These are phyloP conservation scores for Cystobasidium ongulense DNA, from an alignment of 768 basidiomycete genomes.

Conservation along the genomic window DNA sequence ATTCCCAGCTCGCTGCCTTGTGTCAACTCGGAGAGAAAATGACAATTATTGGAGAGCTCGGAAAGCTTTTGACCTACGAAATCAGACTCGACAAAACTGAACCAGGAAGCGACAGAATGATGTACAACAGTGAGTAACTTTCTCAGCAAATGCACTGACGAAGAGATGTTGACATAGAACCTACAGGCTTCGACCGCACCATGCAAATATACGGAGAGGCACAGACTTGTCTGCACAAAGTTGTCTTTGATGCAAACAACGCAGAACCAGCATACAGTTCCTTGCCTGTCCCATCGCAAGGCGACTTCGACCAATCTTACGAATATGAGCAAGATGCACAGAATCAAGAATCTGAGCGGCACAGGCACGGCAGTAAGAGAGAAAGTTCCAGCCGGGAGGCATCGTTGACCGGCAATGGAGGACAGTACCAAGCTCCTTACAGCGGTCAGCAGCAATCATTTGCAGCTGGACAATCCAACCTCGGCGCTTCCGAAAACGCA, in stretches of 20 bases:
- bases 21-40: slow-evolving; percentile 49
- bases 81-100: slow-evolving; percentile 47
- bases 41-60: slow-evolving; percentile 48
- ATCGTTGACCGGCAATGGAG: background rate
- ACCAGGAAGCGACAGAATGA: slow-evolving; percentile 46
- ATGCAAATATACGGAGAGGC: slow-evolving; percentile 28
- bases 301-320: slow-evolving; percentile 18
- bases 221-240: slow-evolving; percentile 26
- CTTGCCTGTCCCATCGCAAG: slow-evolving; percentile 4
- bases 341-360: background rate
- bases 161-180: background rate
- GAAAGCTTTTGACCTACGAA: slow-evolving; percentile 49
- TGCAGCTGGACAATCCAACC: background rate
- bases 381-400: background rate
- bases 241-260: slow-evolving; percentile 13
- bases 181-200: slow-evolving; percentile 16
- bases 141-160: background rate
- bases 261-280: background rate
- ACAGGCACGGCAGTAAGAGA: background rate
- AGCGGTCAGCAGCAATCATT: background rate
- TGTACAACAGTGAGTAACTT: slow-evolving; percentile 43
- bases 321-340: slow-evolving; percentile 27
- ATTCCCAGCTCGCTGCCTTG: slow-evolving; percentile 44
- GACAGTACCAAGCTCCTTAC: background rate
- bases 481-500: background rate